Percentiles rank a stretch among this genome's conserved stretches.
Evolutionary conservation across 2,329 filamentous ascomycete genomes (phyloP).

Genomic region (Pyrenophora graminea): DNA sequence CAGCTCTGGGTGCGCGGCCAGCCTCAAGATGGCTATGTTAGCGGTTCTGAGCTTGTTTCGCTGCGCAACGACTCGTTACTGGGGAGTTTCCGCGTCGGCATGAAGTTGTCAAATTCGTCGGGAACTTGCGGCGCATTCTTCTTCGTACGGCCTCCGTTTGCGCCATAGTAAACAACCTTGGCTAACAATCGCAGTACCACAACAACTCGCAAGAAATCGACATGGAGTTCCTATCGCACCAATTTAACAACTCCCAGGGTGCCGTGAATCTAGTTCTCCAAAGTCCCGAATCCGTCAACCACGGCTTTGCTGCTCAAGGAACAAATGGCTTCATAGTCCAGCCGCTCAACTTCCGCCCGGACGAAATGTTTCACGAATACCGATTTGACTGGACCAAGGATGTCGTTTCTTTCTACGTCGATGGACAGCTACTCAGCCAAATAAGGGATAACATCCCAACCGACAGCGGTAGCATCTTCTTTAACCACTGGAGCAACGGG

Average conservation of each 20-base stretch:
- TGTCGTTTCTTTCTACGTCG: slow-evolving; percentile 70
- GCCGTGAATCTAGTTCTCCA: slow-evolving; percentile 78
- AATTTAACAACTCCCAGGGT: slow-evolving; percentile 63
- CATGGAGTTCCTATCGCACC: slow-evolving; percentile 73
- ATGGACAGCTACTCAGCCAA: slow-evolving; percentile 60
- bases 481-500: slow-evolving; percentile 80
- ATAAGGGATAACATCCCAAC: slow-evolving; percentile 64
- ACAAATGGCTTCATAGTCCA: slow-evolving; percentile 63
- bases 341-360: slow-evolving; percentile 69
- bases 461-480: slow-evolving; percentile 66
- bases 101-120: slow-evolving; percentile 63
- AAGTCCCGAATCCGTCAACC: slow-evolving; percentile 61
- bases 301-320: slow-evolving; percentile 65
- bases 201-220: slow-evolving; percentile 82
- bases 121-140: slow-evolving; percentile 82
- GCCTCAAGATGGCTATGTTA: slow-evolving; percentile 56
- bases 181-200: slow-evolving; percentile 61
- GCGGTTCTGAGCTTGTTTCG: slow-evolving; percentile 67
- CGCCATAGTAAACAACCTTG: background rate
- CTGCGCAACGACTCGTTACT: slow-evolving; percentile 66
- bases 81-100: slow-evolving; percentile 70
- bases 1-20: slow-evolving; percentile 47
- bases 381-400: slow-evolving; percentile 73
- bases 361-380: slow-evolving; percentile 72
- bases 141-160: slow-evolving; percentile 61